phyloP scores from a whole-genome alignment of 768 basidiomycete species.

The Boletus insuetus region DNA sequence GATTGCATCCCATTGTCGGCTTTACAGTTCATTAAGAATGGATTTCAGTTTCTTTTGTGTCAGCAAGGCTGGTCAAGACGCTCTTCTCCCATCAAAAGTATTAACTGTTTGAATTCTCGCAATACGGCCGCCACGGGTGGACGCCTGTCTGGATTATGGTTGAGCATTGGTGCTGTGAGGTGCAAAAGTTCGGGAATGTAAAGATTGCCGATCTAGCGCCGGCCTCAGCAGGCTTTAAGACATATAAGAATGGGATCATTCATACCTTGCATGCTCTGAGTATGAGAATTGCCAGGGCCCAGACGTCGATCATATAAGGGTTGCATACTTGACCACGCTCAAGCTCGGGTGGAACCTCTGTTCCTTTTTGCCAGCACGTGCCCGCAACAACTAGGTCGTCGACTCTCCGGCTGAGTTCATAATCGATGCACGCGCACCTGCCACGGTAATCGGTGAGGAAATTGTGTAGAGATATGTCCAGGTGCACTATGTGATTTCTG shows the following conservation, averaged over 20 bases:
- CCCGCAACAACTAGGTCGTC: conserved; percentile 36
- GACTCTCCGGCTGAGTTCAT: conserved; percentile 61
- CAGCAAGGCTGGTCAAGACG: conserved; percentile 25
- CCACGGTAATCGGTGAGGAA: conserved; percentile 64
- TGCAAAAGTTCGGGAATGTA: conserved; percentile 58
- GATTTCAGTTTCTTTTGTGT: not conserved
- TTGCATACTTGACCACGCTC: conserved; percentile 48
- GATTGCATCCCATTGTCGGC: not conserved
- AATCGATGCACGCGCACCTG: conserved; percentile 72
- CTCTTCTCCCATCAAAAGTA: conserved; percentile 39
- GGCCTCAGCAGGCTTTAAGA: conserved; percentile 4
- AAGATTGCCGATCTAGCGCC: conserved; percentile 50
- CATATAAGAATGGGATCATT: not conserved
- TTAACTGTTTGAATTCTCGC: conserved; percentile 48
- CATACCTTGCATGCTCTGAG: conserved; percentile 63
- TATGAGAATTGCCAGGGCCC: conserved; percentile 66
- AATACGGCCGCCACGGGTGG: conserved; percentile 51
- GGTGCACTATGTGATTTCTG: conserved; percentile 57
- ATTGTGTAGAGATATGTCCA: conserved; percentile 71
- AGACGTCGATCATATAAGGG: conserved; percentile 73
- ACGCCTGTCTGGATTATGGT: conserved; percentile 46
- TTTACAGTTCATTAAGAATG: not conserved
- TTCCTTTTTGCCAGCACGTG: conserved; percentile 47
- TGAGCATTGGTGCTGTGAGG: conserved; percentile 59
- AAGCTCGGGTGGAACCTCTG: conserved; percentile 71